Base-by-base conservation (phyloP, 2,329 filamentous ascomycete genomes). In the Alternaria triticimaculans region DNA sequence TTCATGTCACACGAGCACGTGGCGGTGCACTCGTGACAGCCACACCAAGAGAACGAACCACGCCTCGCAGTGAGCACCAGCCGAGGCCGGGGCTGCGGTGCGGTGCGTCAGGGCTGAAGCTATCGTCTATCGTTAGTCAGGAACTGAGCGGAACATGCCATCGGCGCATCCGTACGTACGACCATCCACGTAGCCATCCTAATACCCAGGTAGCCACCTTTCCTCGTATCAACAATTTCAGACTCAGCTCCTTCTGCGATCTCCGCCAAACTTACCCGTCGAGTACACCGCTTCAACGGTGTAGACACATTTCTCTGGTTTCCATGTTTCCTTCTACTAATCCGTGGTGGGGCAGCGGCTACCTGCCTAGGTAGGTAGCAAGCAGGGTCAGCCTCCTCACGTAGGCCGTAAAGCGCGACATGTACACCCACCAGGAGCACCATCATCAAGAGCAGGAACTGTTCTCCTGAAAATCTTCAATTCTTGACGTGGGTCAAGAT, bases 1-100 rank as follows among this genome's bases (percentile, higher is more conserved):
- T 50, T 58, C 59, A 62, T 28, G 20, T 45, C 54, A 56, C 33
- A 44, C 54, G 44, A 25, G 55, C 63, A 58, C 49, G 62, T 55
- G 62, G 33, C 58, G 61, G 61, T 56, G 62, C 58, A 49, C n/a
- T 30, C 58, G 21, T 41, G 26, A 28, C 57, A 26, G n/a, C 46
- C 55, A 54, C 55, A 55, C 14, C 50, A 33, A 44, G 4, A 45
- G 14, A 28, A 10, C 18, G 28, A 25, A n/a, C 33, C 21, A 26
- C 33, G 45, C 5, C 10, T 48, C 21, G 12, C 45, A 25, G 41
- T 23, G 20, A 46, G 28, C 21, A 21, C 21, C 45, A 23, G 45
- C 45, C 21, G 21, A 25, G 45, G 23, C 45, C 21, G 21, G 14
- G 45, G 37, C 1, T 41, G 37, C 37, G 37, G 37, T 41, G 37